Evolutionary conservation across 768 basidiomycete species (phyloP).

Genomic region (Pisolithus microcarpus): DNA sequence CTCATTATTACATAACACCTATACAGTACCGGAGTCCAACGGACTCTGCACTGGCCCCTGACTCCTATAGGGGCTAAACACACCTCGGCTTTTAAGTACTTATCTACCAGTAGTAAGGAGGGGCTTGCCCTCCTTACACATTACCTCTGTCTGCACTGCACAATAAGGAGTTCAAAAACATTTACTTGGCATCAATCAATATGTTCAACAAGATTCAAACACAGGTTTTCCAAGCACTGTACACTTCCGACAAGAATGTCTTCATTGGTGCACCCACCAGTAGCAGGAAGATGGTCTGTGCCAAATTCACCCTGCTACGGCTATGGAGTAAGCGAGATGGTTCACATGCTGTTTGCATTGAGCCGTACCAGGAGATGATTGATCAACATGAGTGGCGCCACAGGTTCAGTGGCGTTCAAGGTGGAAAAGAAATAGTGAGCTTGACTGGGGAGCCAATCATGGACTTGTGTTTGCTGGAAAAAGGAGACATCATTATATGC

Average conservation of each 20-base stretch:
- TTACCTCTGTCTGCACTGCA: slow-evolving; percentile 90
- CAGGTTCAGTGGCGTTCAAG: slow-evolving; percentile 78
- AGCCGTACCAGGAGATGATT: slow-evolving; percentile 97
- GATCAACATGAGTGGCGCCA: slow-evolving; percentile 85
- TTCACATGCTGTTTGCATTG: slow-evolving; percentile 88
- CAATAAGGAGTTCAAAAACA: slow-evolving; percentile 84
- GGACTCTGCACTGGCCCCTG: too few species aligned
- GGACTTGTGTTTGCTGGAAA: slow-evolving; percentile 82
- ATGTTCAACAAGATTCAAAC: slow-evolving; percentile 99
- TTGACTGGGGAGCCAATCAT: slow-evolving; percentile 90
- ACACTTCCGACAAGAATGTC: slow-evolving; percentile 93
- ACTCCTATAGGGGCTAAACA: too few species aligned
- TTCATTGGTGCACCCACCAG: slow-evolving; percentile 98
- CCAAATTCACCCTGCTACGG: slow-evolving; percentile 89
- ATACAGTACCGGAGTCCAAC: too few species aligned
- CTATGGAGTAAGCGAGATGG: slow-evolving; percentile 86
- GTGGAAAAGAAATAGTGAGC: slow-evolving; percentile 89
- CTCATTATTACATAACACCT: too few species aligned
- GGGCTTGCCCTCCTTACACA: too few species aligned
- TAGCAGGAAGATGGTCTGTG: slow-evolving; percentile 95
- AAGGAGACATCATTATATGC: slow-evolving; percentile 86
- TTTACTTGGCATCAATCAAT: slow-evolving; percentile 74
- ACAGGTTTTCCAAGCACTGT: slow-evolving; percentile 97
- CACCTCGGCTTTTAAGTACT: too few species aligned
- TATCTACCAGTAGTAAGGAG: too few species aligned